These are phyloP conservation scores for Leccinum solheimii DNA, from an alignment of 1,284 basidiomycete species.

Conservation along the genomic window DNA sequence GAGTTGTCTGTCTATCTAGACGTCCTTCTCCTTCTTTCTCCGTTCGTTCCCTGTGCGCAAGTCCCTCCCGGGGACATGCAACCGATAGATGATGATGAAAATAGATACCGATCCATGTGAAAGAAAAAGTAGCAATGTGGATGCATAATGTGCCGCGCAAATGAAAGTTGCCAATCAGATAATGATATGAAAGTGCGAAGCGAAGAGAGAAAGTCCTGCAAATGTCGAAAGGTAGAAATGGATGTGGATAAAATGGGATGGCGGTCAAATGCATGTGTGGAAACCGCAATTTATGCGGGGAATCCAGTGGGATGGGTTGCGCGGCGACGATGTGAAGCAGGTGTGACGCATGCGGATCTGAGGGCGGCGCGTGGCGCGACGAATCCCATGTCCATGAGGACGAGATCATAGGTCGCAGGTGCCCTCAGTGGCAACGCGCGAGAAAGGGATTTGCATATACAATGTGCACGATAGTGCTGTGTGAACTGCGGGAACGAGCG, in stretches of 20 bases:
- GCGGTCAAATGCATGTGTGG: background rate
- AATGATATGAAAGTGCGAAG: constrained; percentile 30
- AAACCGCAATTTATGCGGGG: constrained; percentile 23
- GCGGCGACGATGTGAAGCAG: constrained; percentile 21
- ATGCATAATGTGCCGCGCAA: constrained; percentile 32
- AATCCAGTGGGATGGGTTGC: constrained; percentile 19
- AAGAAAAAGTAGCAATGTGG: constrained; percentile 25
- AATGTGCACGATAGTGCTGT: constrained; percentile 18
- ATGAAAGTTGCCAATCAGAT: constrained; percentile 28
- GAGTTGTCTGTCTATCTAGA: constrained; percentile 16
- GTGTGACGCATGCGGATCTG: constrained; percentile 26
- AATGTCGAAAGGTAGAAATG: constrained; percentile 6
- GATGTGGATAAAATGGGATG: constrained; percentile 7
- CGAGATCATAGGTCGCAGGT: constrained; percentile 21
- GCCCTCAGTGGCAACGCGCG: constrained; percentile 25
- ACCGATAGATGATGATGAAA: constrained; percentile 33
- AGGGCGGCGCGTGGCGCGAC: constrained; percentile 25
- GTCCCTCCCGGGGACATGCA: constrained; percentile 30
- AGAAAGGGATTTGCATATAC: constrained; percentile 27
- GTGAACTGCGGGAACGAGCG: constrained; percentile 3
- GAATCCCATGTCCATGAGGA: constrained; percentile 22
- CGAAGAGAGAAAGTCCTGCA: constrained; percentile 11
- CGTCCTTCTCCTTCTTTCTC: constrained; percentile 10
- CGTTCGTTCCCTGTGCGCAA: constrained; percentile 12
- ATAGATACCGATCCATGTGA: constrained; percentile 33